Conservation (phyloP, 1,139 yeast genomes). For the Taphrina sp. region DNA sequence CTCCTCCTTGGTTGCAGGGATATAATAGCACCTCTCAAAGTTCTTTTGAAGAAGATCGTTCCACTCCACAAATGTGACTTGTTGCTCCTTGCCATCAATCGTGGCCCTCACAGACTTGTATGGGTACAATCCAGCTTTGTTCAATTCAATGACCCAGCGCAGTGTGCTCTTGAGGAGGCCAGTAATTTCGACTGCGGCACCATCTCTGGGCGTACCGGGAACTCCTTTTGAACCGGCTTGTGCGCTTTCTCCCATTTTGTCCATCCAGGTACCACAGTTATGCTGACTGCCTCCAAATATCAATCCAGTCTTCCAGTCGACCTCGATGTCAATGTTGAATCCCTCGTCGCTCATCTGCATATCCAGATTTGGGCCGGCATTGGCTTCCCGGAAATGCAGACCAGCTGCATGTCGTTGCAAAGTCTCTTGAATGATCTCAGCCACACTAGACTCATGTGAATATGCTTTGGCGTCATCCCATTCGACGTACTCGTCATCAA, state of each 20-base stretch:
- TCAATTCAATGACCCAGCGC: slow-evolving; percentile 68
- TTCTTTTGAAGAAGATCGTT: slow-evolving; percentile 62
- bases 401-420: slow-evolving; percentile 83
- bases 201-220: slow-evolving; percentile 98
- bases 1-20: slow-evolving; percentile 66
- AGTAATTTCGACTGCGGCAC: slow-evolving; percentile 90
- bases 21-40: slow-evolving; percentile 74
- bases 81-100: slow-evolving; percentile 61
- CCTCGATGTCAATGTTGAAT: slow-evolving; percentile 72
- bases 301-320: slow-evolving; percentile 88
- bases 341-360: slow-evolving; percentile 92
- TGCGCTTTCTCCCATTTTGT: slow-evolving; percentile 95
- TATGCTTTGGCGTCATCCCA: slow-evolving; percentile 74
- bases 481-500: slow-evolving; percentile 75
- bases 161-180: slow-evolving; percentile 82
- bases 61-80: slow-evolving; percentile 64
- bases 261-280: slow-evolving; percentile 99
- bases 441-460: slow-evolving; percentile 63
- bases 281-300: slow-evolving; percentile 86
- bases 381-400: slow-evolving; percentile 85
- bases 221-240: slow-evolving; percentile 79
- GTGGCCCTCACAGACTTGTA: slow-evolving; percentile 45
- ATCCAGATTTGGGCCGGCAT: slow-evolving; percentile 86
- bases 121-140: slow-evolving; percentile 56
- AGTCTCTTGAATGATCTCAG: slow-evolving; percentile 78